These are phyloP conservation scores for Fusarium nanum DNA, from an alignment of 2,329 filamentous ascomycete genomes.

Conservation along the genomic window DNA sequence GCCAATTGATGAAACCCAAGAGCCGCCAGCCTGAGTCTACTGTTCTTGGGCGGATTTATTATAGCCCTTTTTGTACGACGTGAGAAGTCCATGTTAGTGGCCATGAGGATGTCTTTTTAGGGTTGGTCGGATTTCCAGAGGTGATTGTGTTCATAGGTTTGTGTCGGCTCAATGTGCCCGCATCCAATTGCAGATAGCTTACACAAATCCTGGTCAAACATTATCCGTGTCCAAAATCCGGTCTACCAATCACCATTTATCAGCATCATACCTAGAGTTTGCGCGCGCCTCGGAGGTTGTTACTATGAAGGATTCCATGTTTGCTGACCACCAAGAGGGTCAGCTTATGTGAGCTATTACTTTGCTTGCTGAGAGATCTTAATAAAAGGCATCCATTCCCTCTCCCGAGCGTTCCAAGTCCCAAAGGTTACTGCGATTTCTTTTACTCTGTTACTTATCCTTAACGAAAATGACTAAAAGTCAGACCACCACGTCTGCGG, in stretches of 20 bases:
- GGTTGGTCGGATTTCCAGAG: neutral
- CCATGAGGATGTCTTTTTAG: no score
- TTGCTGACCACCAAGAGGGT: neutral
- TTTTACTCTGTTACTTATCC: accelerated
- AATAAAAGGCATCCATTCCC: neutral
- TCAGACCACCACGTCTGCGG: neutral
- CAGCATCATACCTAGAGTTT: neutral
- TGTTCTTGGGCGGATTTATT: accelerated
- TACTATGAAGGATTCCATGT: neutral
- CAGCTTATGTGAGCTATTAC: slow-evolving; percentile 10
- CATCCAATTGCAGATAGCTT: neutral
- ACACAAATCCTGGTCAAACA: no score
- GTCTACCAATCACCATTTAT: no score
- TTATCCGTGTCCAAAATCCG: no score
- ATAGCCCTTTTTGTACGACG: neutral
- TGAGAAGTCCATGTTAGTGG: accelerated
- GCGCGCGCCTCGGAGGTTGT: neutral
- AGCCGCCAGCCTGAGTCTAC: neutral
- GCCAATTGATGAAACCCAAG: no score
- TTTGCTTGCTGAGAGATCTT: neutral
- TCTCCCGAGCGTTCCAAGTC: accelerated
- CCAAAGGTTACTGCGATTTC: accelerated
- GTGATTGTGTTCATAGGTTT: no score
- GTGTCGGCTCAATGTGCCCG: neutral
- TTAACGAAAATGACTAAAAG: neutral